phyloP scores from a whole-genome alignment of 1,284 basidiomycete genomes.

The Rhodotorula mucilaginosa region DNA sequence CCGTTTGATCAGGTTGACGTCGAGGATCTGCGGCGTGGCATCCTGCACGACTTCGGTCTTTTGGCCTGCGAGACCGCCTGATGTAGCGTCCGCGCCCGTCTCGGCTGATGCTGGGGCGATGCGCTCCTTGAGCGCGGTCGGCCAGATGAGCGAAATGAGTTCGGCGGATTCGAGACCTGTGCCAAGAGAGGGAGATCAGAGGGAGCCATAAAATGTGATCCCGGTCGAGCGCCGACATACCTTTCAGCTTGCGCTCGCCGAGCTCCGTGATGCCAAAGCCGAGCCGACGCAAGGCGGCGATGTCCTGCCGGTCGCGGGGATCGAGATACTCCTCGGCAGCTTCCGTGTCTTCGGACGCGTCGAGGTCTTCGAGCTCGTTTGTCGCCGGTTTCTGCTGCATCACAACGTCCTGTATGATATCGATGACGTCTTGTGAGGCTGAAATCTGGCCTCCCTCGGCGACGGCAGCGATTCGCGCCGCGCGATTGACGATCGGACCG shows the following conservation, averaged over 20 bases:
- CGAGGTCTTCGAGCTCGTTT: conserved; percentile 40
- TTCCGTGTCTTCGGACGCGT: conserved; percentile 54
- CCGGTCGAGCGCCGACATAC: neutral
- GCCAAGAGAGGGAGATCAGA: neutral
- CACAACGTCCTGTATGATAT: conserved; percentile 62
- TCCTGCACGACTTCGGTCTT: conserved; percentile 53
- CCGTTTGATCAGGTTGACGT: conserved; percentile 31
- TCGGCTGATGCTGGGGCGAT: conserved; percentile 9
- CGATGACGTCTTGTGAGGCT: conserved; percentile 83
- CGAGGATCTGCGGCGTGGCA: conserved; percentile 41
- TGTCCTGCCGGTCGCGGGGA: conserved; percentile 45
- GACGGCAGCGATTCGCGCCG: conserved; percentile 77
- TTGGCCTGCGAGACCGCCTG: conserved; percentile 57
- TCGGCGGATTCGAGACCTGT: conserved; percentile 62
- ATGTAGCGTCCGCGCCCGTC: neutral
- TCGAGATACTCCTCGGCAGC: conserved; percentile 43
- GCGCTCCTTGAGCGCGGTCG: conserved; percentile 70
- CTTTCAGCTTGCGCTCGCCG: conserved; percentile 91
- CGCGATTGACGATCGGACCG: conserved; percentile 88
- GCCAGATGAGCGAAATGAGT: conserved; percentile 79
- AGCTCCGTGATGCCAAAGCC: conserved; percentile 72
- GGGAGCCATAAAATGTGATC: fast-evolving
- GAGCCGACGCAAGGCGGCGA: conserved; percentile 65
- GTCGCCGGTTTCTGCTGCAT: conserved; percentile 44
- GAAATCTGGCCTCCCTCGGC: conserved; percentile 94